A percentile compares a stretch with the other conserved stretches of the same genome.
Evolutionary conservation across 768 basidiomycete species (phyloP).

Genomic region (Collybia mongolica): DNA sequence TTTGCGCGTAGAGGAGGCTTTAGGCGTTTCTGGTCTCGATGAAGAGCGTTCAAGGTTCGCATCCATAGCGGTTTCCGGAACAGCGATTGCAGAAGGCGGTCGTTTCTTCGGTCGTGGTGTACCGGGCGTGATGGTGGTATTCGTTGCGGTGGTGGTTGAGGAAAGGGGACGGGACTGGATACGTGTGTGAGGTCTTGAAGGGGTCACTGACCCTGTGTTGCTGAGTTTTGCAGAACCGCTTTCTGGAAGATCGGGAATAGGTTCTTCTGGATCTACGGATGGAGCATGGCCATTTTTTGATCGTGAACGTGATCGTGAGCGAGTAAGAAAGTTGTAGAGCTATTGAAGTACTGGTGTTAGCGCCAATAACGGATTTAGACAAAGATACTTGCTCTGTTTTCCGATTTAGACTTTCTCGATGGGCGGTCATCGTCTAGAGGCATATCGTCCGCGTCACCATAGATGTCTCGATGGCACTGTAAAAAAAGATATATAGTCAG

Average conservation of each 20-base stretch:
- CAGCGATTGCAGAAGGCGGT: constrained; percentile 24
- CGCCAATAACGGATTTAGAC: constrained; percentile 4
- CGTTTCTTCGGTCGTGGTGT: constrained; percentile 41
- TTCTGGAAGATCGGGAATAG: constrained; percentile 20
- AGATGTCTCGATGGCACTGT: constrained; percentile 3
- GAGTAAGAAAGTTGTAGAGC: constrained; percentile 61
- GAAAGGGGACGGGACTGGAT: constrained; percentile 63
- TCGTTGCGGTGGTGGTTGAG: constrained; percentile 60
- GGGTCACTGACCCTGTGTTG: constrained; percentile 20
- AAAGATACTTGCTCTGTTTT: constrained; percentile 41
- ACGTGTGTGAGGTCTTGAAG: constrained; percentile 48
- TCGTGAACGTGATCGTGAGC: constrained; percentile 63
- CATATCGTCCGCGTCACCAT: constrained; percentile 15
- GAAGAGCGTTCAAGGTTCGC: constrained; percentile 9
- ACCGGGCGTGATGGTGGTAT: constrained; percentile 57
- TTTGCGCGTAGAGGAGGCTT: constrained; percentile 34
- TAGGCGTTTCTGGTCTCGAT: constrained; percentile 28
- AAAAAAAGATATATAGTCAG: background rate
- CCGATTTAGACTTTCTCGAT: constrained; percentile 38
- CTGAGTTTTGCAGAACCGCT: constrained; percentile 8
- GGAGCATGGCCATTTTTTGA: constrained; percentile 29
- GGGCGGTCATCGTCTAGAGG: constrained; percentile 34
- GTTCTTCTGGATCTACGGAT: constrained; percentile 15
- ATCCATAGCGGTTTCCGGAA: constrained; percentile 15
- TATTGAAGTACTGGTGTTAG: constrained; percentile 23